Conservation (phyloP, 257 asterid species). For the Rehmannia glutinosa region DNA sequence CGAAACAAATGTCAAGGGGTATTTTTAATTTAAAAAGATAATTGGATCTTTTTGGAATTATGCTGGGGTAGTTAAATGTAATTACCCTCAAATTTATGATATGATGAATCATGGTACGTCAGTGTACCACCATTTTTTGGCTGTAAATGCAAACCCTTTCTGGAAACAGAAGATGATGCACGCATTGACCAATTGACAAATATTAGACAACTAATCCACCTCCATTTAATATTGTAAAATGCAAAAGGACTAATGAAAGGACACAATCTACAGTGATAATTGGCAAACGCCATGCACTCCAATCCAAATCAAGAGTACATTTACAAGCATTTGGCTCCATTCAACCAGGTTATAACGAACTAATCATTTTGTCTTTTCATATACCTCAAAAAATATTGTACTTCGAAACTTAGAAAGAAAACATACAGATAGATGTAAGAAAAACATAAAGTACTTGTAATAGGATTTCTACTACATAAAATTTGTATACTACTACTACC, state of each 20-base stretch:
- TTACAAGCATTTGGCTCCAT: not conserved
- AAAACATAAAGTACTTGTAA: not conserved
- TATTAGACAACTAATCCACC: slow-evolving; percentile 33
- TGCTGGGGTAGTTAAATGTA: no score
- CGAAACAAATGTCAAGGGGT: no score
- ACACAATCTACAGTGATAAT: not conserved
- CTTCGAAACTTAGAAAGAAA: not conserved
- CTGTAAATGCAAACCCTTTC: not conserved
- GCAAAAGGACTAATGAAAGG: not conserved
- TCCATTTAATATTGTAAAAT: slow-evolving; percentile 3
- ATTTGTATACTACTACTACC: slow-evolving; percentile 4
- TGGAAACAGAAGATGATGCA: slow-evolving; percentile 15
- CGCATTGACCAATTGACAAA: slow-evolving; percentile 14
- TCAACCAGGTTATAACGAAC: slow-evolving; percentile 4
- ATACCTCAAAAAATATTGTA: not conserved
- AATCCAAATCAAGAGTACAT: slow-evolving; percentile 14
- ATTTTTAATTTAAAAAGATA: no score
- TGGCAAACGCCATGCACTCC: slow-evolving; percentile 7
- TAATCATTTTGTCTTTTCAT: slow-evolving; percentile 11
- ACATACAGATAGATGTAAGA: not conserved
- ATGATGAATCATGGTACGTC: not conserved
- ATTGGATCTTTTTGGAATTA: no score
- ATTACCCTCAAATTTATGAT: not conserved
- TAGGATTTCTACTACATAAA: slow-evolving; percentile 5
- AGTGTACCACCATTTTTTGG: not conserved